A percentile compares a stretch with the other conserved stretches of the same genome.
Conservation (phyloP, 805 yeast species). For the Ogataea thermomethanolica region DNA sequence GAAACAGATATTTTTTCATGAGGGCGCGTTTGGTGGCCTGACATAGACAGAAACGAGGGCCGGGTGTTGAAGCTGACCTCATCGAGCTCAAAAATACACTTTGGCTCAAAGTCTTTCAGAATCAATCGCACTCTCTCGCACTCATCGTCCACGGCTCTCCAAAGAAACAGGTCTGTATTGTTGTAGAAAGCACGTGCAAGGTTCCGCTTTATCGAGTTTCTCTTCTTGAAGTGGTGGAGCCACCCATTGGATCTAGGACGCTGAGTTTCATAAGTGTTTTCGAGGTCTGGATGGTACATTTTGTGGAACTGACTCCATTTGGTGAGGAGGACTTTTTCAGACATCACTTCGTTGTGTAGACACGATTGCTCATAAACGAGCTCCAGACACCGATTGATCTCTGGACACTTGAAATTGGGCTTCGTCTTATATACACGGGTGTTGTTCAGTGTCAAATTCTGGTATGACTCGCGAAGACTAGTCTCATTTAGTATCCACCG, state of each 20-base stretch:
- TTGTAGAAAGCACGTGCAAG: slow-evolving; percentile 27
- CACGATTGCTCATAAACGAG: slow-evolving; percentile 36
- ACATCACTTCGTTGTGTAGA: slow-evolving; percentile 27
- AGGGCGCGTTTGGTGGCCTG: neutral
- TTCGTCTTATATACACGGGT: slow-evolving; percentile 30
- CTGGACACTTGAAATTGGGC: slow-evolving; percentile 33
- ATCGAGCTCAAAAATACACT: slow-evolving; percentile 37
- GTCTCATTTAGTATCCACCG: slow-evolving; percentile 38
- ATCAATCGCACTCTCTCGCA: slow-evolving; percentile 21
- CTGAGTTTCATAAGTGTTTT: slow-evolving; percentile 4
- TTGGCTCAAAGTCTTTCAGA: slow-evolving; percentile 17
- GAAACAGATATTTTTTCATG: slow-evolving; percentile 25
- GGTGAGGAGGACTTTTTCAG: slow-evolving; percentile 31
- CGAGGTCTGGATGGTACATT: slow-evolving; percentile 16
- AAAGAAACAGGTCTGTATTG: slow-evolving; percentile 14
- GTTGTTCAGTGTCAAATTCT: slow-evolving; percentile 27
- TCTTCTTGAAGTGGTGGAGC: slow-evolving; percentile 38
- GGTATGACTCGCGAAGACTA: slow-evolving; percentile 29
- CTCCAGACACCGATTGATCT: slow-evolving; percentile 36
- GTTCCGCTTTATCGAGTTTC: slow-evolving; percentile 28
- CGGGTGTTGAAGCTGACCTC: slow-evolving; percentile 29
- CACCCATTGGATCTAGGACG: slow-evolving; percentile 38
- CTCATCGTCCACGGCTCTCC: slow-evolving; percentile 22
- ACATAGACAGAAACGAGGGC: slow-evolving; percentile 17
- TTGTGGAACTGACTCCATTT: slow-evolving; percentile 30